A percentile compares a stretch with the other conserved stretches of the same genome.
Evolutionary conservation across 208 protist genomes (phyloP).

Genomic region (Trypanosoma melophagium): DNA sequence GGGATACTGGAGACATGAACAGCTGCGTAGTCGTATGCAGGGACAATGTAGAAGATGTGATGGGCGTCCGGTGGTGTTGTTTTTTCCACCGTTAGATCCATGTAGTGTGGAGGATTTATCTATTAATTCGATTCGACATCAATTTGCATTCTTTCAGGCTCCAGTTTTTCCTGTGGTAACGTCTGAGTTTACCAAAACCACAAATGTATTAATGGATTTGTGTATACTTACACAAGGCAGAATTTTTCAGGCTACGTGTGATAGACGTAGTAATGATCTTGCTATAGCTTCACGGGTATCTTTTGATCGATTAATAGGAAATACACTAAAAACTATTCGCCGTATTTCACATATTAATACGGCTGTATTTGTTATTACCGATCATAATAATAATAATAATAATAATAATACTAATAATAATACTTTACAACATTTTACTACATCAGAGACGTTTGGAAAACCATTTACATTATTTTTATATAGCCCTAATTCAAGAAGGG

Average conservation of each 20-base stretch:
- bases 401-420: conserved; percentile 2
- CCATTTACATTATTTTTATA: no score
- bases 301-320: conserved; percentile 1
- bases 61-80: conserved; percentile 5
- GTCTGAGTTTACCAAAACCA: not conserved
- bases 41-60: not conserved
- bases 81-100: conserved; percentile 10
- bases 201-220: conserved; percentile 6
- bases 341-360: conserved; percentile 13
- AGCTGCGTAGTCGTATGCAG: not conserved
- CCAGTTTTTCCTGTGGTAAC: conserved; percentile 23
- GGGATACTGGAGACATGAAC: conserved; percentile 2
- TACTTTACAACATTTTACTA: not conserved
- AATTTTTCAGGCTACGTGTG: not conserved
- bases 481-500: no score
- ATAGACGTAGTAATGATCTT: not conserved
- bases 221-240: conserved; percentile 16
- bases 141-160: conserved; percentile 10
- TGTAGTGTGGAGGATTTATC: conserved; percentile 3
- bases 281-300: not conserved
- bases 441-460: no score
- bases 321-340: conserved; percentile 8
- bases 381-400: conserved; percentile 3
- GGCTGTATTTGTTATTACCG: conserved; percentile 2
- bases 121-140: not conserved